Percentiles rank a stretch among this genome's conserved stretches.
Conservation (phyloP, 805 yeast genomes). For the Cyberlindnera veronae region DNA sequence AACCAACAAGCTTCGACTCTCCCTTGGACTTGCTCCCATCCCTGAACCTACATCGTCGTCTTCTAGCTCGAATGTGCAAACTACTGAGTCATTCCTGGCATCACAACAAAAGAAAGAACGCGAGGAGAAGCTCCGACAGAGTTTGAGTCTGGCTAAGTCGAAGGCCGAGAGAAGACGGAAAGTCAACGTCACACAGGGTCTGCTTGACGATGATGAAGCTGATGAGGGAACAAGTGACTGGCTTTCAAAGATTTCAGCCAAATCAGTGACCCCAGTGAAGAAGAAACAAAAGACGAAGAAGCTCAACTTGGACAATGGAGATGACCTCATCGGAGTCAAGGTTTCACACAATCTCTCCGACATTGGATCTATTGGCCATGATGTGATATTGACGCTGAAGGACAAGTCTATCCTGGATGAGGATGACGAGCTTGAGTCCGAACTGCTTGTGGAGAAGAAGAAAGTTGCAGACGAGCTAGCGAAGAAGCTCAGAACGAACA, state of each 20-base stretch:
- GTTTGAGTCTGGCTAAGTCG: constrained; percentile 14
- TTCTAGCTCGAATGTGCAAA: background rate
- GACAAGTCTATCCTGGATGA: constrained; percentile 22
- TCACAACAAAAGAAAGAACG: constrained; percentile 2
- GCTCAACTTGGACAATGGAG: background rate
- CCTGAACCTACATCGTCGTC: constrained; percentile 1
- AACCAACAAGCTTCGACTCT: constrained; percentile 22
- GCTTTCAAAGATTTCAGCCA: constrained; percentile 18
- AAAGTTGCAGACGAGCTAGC: constrained; percentile 18
- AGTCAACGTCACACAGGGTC: constrained; percentile 8
- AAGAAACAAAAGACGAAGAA: background rate
- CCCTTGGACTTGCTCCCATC: constrained; percentile 26
- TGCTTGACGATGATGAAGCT: constrained; percentile 17
- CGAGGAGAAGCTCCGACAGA: constrained; percentile 14
- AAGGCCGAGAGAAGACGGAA: constrained; percentile 16
- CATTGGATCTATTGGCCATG: constrained; percentile 9
- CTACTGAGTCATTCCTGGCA: constrained; percentile 19
- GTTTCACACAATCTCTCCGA: constrained; percentile 22
- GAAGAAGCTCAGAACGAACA: constrained; percentile 11
- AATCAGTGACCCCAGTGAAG: background rate
- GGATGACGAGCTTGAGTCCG: constrained; percentile 24
- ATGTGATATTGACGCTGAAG: constrained; percentile 24
- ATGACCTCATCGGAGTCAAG: constrained; percentile 15
- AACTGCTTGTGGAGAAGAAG: constrained; percentile 14
- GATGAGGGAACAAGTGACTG: constrained; percentile 19